phyloP scores from a whole-genome alignment of 352 stramenopile species.

The Phytophthora pistaciae region DNA sequence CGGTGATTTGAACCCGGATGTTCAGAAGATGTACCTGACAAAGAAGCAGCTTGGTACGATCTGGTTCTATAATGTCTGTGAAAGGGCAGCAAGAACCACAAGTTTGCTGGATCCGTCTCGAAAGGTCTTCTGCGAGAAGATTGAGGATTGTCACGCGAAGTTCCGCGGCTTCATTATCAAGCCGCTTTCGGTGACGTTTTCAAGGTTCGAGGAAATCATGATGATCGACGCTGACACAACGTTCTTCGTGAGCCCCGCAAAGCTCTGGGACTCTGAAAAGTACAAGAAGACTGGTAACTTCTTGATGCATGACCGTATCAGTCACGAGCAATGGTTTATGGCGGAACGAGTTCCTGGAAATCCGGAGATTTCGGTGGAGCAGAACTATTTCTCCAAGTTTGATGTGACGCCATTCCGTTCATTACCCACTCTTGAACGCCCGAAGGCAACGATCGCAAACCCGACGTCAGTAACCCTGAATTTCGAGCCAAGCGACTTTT shows the following conservation, averaged over 20 bases:
- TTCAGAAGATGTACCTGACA: slow-evolving; percentile 39
- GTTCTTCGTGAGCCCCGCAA: slow-evolving; percentile 56
- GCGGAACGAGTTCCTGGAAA: slow-evolving; percentile 28
- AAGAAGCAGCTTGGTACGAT: slow-evolving; percentile 35
- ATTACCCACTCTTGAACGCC: slow-evolving; percentile 26
- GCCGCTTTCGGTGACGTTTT: slow-evolving; percentile 55
- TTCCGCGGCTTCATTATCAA: slow-evolving; percentile 67
- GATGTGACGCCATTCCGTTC: slow-evolving; percentile 32
- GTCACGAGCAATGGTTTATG: slow-evolving; percentile 36
- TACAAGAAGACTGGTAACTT: slow-evolving; percentile 59
- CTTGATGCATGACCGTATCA: slow-evolving; percentile 67
- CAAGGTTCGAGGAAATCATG: slow-evolving; percentile 69
- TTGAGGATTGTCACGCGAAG: slow-evolving; percentile 48
- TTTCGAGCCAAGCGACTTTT: slow-evolving; percentile 38
- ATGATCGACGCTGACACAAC: slow-evolving; percentile 66
- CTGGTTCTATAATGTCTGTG: slow-evolving; percentile 43
- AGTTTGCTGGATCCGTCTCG: slow-evolving; percentile 30
- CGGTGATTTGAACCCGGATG: slow-evolving; percentile 48
- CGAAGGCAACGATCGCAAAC: slow-evolving; percentile 25
- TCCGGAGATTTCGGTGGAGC: slow-evolving; percentile 24
- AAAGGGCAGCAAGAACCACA: slow-evolving; percentile 19
- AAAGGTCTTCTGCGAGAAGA: slow-evolving; percentile 51
- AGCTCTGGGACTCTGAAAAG: slow-evolving; percentile 54
- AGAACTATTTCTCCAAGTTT: slow-evolving; percentile 41
- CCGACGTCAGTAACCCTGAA: slow-evolving; percentile 21